Evolutionary conservation across 148 eudicot genomes (phyloP), one percentile per base, ranked within the genome.

Genomic region (Amaranthus hypochondriacus): DNA sequence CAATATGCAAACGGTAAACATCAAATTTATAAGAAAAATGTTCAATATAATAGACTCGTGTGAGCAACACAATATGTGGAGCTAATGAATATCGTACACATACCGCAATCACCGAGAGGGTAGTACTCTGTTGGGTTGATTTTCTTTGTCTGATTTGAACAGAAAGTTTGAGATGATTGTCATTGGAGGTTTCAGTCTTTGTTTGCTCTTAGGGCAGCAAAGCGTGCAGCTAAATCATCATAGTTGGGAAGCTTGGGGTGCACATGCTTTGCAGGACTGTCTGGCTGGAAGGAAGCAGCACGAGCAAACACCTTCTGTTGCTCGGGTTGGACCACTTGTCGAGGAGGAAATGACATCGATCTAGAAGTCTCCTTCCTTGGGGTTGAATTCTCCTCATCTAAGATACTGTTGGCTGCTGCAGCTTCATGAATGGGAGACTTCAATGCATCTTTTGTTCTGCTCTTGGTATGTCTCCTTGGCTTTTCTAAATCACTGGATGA

Each of bases 231-330:
- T 79, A 95, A 80, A 77, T 95, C 99, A 82, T 95, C 99, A 57
- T 89, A 95, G 76, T 95, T 89, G 28, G 99, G 99, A 61, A 95
- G 78, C 78, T 95, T 95, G 74, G 99, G 99, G 81, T 95, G 99
- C 65, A 95, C 97, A 46, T 95, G 99, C 66, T 75, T 78, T 56
- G 92, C 93, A 62, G 86, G 92, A 74, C 81, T 81, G 46, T 91
- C 97, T 28, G 81, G 88, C 81, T 89, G 87, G 73, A 91, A 94
- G 9, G 97, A 88, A 74, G 86, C 86, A 56, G 92, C 93, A 52
- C 97, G 96, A 14, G 93, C 47, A 62, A 78, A 88, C 18, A 83
- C 85, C 78, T 89, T 91, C 66, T 81, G 83, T 44, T 71, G 67
- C 81, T 85, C 87, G n/a, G 87, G 62, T 47, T 83, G 75, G 51